Evolutionary conservation across 2,329 filamentous ascomycete genomes (phyloP).

Genomic region (Neofusicoccum umdonicola): DNA sequence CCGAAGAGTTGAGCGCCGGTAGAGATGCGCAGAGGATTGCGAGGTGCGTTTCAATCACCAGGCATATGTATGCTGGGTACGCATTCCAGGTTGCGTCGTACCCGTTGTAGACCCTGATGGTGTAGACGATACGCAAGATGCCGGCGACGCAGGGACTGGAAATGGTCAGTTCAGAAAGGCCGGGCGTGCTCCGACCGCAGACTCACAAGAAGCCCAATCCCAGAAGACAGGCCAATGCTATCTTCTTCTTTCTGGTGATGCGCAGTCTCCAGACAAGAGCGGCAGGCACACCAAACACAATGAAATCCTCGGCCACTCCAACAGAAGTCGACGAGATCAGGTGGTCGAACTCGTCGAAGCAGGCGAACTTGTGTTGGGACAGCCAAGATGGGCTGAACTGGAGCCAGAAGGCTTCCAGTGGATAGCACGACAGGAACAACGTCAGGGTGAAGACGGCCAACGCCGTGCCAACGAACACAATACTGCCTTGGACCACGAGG

Average conservation of each 20-base stretch:
- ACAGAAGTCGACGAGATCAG: slow-evolving; percentile 39
- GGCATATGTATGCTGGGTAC: slow-evolving; percentile 42
- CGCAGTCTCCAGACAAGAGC: slow-evolving; percentile 45
- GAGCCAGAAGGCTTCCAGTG: slow-evolving; percentile 42
- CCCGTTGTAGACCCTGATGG: slow-evolving; percentile 32
- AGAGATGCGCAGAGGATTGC: slow-evolving; percentile 44
- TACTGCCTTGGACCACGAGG: slow-evolving; percentile 36
- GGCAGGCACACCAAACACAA: slow-evolving; percentile 42
- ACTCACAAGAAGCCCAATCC: slow-evolving; percentile 43
- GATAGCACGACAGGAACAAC: slow-evolving; percentile 39
- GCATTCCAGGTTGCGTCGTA: slow-evolving; percentile 43
- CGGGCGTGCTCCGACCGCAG: background rate
- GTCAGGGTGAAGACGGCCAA: slow-evolving; percentile 36
- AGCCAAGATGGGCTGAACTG: slow-evolving; percentile 30
- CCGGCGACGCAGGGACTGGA: slow-evolving; percentile 34
- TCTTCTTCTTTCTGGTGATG: slow-evolving; percentile 43
- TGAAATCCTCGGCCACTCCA: slow-evolving; percentile 40
- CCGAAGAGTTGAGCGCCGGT: slow-evolving; percentile 44
- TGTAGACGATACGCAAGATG: slow-evolving; percentile 36
- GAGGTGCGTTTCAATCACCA: slow-evolving; percentile 41
- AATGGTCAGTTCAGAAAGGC: background rate
- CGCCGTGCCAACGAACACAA: slow-evolving; percentile 39
- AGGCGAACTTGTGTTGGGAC: slow-evolving; percentile 19
- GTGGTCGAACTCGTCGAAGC: slow-evolving; percentile 37
- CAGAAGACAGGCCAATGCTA: slow-evolving; percentile 45